Evolutionary conservation across 495 filamentous ascomycete species (phyloP), one percentile per base, ranked within the genome.

Genomic region (Penicillium diatomitis): DNA sequence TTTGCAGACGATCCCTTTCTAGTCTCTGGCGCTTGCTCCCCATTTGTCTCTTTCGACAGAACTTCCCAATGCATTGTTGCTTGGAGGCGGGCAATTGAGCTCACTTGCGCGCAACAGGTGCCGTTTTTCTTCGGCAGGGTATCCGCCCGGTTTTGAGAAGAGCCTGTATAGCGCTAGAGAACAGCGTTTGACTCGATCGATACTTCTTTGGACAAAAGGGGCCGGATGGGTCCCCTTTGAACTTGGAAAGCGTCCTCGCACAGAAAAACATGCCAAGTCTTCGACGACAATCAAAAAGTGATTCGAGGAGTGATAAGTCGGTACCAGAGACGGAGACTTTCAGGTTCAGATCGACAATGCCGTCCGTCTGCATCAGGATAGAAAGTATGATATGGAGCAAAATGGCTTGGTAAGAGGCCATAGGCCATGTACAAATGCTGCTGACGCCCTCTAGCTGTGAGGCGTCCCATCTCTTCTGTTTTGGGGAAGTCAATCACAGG

Each of bases 151-250:
- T 11, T 44, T 55, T 37, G 31, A 47, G 41, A 53, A 61, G 30
- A 61, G 12, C 20, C 49, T 63, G 41, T 55, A 66, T 20, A 68
- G 37, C 0, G 65, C 57, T 10, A 64, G 3, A 40, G 52, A 53
- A 32, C 66, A 68, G 9, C 59, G 57, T 39, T 66, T 68, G 9
- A 58, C 37, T 41, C 65, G 59, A 44, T 68, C 63, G 45, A 66
- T 52, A 4, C 61, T 10, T 0, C 63, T 45, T 57, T 57, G 65
- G 27, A 53, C 46, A 52, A 57, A 62, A 8, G 45, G 34, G 4
- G 38, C 34, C 3, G 54, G 7, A 11, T 39, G 20, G 20, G 20
- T 1, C 20, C 4, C 56, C 57, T 7, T 44, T 12, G 46, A 46
- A 59, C 37, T 35, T 44, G 0, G 52, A 45, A n/a, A 66, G 52